Percentiles rank a stretch among this genome's conserved stretches.
These are phyloP conservation scores for Canna indica DNA, from an alignment of 176 grass and related monocot genomes.

Conservation along the genomic window DNA sequence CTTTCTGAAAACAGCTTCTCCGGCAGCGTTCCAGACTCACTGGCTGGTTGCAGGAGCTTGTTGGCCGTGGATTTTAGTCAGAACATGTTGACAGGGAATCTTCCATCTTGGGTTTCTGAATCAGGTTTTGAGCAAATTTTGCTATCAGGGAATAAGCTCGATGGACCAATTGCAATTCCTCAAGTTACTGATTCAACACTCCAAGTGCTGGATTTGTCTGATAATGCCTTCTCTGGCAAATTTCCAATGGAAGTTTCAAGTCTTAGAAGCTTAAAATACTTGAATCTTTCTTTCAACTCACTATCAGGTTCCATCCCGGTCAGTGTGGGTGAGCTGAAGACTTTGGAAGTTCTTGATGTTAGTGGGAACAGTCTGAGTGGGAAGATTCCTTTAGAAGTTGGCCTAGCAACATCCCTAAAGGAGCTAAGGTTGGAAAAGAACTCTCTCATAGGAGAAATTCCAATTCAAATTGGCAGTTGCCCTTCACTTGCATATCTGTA, in stretches of 20 bases:
- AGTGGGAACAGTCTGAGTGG: constrained; percentile 52
- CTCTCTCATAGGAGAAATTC: constrained; percentile 67
- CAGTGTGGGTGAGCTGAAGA: constrained; percentile 49
- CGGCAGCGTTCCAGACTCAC: constrained; percentile 49
- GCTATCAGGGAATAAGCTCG: constrained; percentile 66
- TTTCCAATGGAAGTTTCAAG: constrained; percentile 50
- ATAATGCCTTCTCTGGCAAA: constrained; percentile 74
- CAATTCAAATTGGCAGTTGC: constrained; percentile 56
- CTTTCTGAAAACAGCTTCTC: constrained; percentile 75
- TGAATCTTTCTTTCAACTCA: constrained; percentile 82
- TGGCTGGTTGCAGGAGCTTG: constrained; percentile 56
- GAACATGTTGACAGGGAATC: constrained; percentile 59
- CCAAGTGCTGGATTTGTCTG: constrained; percentile 61
- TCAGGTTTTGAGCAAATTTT: constrained; percentile 60
- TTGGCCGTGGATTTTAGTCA: constrained; percentile 65
- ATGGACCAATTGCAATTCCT: constrained; percentile 47
- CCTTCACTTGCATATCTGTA: constrained; percentile 60
- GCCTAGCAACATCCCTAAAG: constrained; percentile 42
- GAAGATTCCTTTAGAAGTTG: constrained; percentile 45
- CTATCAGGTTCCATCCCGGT: constrained; percentile 48
- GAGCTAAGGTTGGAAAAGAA: constrained; percentile 61
- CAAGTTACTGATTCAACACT: constrained; percentile 35
- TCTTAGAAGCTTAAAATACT: constrained; percentile 38
- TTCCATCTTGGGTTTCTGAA: constrained; percentile 69
- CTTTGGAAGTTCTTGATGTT: constrained; percentile 67